phyloP scores from a whole-genome alignment of 495 filamentous ascomycete species.

The Aspergillus avenaceus region DNA sequence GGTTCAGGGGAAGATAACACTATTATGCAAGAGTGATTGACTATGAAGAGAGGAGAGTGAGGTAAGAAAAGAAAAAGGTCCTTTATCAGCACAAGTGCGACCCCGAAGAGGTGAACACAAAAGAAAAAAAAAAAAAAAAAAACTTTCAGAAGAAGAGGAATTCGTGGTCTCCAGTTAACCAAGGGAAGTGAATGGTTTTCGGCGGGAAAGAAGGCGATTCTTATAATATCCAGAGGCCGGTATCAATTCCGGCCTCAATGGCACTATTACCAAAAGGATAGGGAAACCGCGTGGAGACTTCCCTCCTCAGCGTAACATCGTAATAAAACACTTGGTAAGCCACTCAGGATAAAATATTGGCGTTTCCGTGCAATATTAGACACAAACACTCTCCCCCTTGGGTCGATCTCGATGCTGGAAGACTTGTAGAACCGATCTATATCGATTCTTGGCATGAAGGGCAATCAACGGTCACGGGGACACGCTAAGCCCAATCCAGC shows the following conservation, averaged over 20 bases:
- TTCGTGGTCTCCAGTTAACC: not conserved
- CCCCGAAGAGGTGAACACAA: slow-evolving; percentile 7
- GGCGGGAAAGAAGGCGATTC: slow-evolving; percentile 34
- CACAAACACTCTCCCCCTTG: slow-evolving; percentile 3
- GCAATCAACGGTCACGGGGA: slow-evolving; percentile 27
- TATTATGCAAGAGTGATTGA: slow-evolving; percentile 2
- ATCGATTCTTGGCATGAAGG: slow-evolving; percentile 26
- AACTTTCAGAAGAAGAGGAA: slow-evolving; percentile 4
- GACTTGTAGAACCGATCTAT: slow-evolving; percentile 19
- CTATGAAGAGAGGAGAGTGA: not conserved
- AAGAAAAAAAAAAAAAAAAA: slow-evolving; percentile 19
- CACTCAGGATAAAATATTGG: not conserved
- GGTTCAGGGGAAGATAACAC: slow-evolving; percentile 2
- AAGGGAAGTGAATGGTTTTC: slow-evolving; percentile 18
- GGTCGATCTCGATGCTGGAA: slow-evolving; percentile 5
- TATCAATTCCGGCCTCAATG: slow-evolving; percentile 56
- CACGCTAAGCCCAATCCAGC: slow-evolving; percentile 29
- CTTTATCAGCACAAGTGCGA: not conserved
- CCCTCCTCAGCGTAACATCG: not conserved
- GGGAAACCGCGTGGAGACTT: slow-evolving; percentile 22
- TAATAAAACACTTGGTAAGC: not conserved
- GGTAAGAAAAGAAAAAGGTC: not conserved
- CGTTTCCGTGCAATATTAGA: not conserved
- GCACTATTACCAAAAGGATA: slow-evolving; percentile 33
- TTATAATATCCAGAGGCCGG: slow-evolving; percentile 59